A percentile compares a stretch with the other conserved stretches of the same genome.
These are phyloP conservation scores for Cladophialophora chaetospira DNA, from an alignment of 2,329 filamentous ascomycete genomes.

Conservation along the genomic window DNA sequence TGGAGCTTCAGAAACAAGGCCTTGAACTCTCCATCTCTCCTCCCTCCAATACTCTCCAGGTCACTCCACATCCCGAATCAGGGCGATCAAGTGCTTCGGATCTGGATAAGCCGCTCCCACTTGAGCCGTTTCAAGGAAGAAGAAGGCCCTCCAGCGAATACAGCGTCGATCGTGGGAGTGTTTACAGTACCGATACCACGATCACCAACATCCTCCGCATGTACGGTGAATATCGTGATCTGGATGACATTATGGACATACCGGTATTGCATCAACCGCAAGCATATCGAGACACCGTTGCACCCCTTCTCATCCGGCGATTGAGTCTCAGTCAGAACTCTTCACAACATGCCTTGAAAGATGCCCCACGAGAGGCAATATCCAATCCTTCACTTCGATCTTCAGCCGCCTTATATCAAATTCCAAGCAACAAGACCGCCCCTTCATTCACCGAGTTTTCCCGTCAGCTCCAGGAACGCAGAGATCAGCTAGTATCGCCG, in stretches of 20 bases:
- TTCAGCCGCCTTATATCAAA: slow-evolving; percentile 16
- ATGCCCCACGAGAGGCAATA: slow-evolving; percentile 35
- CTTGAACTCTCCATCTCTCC: slow-evolving; percentile 24
- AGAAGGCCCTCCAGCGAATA: slow-evolving; percentile 29
- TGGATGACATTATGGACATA: slow-evolving; percentile 17
- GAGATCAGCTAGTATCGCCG: slow-evolving; percentile 25
- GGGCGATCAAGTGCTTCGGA: slow-evolving; percentile 27
- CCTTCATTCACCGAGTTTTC: slow-evolving; percentile 29
- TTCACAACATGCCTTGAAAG: slow-evolving; percentile 30
- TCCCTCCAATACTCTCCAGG: slow-evolving; percentile 14
- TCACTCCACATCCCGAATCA: slow-evolving; percentile 12
- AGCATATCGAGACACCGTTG: slow-evolving; percentile 32
- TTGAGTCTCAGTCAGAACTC: slow-evolving; percentile 38
- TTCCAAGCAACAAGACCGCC: slow-evolving; percentile 19
- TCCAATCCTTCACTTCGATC: slow-evolving; percentile 35
- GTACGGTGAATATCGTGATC: slow-evolving; percentile 27
- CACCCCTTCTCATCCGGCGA: slow-evolving; percentile 29
- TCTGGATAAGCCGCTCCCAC: slow-evolving; percentile 28
- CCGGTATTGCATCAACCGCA: slow-evolving; percentile 28
- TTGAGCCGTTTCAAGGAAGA: slow-evolving; percentile 23
- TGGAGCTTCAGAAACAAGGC: slow-evolving; percentile 29
- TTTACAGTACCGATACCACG: slow-evolving; percentile 31
- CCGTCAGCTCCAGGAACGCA: slow-evolving; percentile 20
- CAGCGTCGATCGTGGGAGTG: slow-evolving; percentile 22
- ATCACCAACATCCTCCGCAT: slow-evolving; percentile 32